Base-by-base conservation (phyloP, 208 protist genomes). In the Crithidia fasciculata region DNA sequence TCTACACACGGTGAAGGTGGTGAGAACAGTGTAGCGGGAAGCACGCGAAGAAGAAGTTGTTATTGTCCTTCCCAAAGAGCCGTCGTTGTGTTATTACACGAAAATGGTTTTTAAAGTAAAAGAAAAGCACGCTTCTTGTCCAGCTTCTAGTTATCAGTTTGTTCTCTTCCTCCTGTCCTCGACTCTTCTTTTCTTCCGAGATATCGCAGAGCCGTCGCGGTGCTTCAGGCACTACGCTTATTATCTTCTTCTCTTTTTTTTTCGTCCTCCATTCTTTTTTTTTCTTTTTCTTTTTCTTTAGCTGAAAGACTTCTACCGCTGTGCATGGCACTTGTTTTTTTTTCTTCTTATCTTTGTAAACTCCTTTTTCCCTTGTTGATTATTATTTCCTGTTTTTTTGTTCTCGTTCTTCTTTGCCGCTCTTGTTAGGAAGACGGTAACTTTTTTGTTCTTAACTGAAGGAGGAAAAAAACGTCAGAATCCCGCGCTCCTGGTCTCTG, bases 201-300 rank as follows among this genome's bases (percentile, higher is more conserved):
- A 58, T 15, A 58, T 36, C 50, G 18, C 36, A 53, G 50, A 40
- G 16, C 60, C 41, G 36, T 66, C 50, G 54, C 56, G 13, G 40
- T 19, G 8, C 43, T 37, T 59, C 56, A 49, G 19, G 41, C 39
- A 8, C 12, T 47, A n/a, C 40, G 8, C n/a, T 50, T 19, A 41
- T 55, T 9, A 8, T 39, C 54, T 36, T 16, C 61, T 75, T 50
- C 61, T 44, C 56, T 62, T 54, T 69, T 75, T n/a, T 43, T 58
- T 16, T 19, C 40, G 3, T 45, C 3, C 28, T 40, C 8, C 1
- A 16, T 60, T 18, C 52, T 36, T 67, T 28, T 56, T 64, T 10
- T 43, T 16, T 44, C 63, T 36, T 60, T 69, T 54, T 55, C 60
- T 50, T 39, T 15, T 19, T 54, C 18, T 19, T 19, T n/a, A 19